Conservation (phyloP, 192 early-diverging fungal genomes). For the Umbelopsis sp. region DNA sequence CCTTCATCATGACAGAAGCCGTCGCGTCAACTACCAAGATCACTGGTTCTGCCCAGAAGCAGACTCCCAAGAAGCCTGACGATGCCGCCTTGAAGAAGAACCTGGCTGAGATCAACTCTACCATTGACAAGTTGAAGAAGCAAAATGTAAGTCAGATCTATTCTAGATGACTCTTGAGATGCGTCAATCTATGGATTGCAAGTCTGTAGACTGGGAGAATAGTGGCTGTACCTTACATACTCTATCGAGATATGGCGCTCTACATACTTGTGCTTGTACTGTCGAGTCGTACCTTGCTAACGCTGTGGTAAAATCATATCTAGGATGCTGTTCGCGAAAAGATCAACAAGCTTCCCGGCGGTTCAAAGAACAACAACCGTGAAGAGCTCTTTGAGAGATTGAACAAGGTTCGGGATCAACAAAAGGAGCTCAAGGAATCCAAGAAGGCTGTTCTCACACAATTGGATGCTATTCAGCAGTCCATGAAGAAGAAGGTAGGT, state of each 20-base stretch:
- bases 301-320: not conserved
- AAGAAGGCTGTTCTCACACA: slow-evolving; percentile 74
- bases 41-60: not conserved
- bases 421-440: slow-evolving; percentile 67
- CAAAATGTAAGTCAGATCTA: slow-evolving; percentile 32
- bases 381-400: slow-evolving; percentile 65
- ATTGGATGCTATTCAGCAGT: slow-evolving; percentile 69
- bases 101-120: slow-evolving; percentile 13
- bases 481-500: slow-evolving; percentile 79
- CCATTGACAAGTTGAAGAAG: slow-evolving; percentile 36
- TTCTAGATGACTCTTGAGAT: not conserved
- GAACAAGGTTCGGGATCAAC: slow-evolving; percentile 71
- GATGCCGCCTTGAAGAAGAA: slow-evolving; percentile 32
- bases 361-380: slow-evolving; percentile 55
- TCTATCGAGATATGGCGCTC: no score
- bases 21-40: slow-evolving; percentile 24
- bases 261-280: not conserved
- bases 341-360: slow-evolving; percentile 59
- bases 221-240: no score
- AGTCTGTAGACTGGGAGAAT: no score
- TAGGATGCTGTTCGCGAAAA: slow-evolving; percentile 61
- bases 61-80: slow-evolving; percentile 36
- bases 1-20: slow-evolving; percentile 25
- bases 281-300: not conserved
- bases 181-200: no score